Conservation (phyloP, 495 filamentous ascomycete genomes). For the Talaromyces trachyspermus region DNA sequence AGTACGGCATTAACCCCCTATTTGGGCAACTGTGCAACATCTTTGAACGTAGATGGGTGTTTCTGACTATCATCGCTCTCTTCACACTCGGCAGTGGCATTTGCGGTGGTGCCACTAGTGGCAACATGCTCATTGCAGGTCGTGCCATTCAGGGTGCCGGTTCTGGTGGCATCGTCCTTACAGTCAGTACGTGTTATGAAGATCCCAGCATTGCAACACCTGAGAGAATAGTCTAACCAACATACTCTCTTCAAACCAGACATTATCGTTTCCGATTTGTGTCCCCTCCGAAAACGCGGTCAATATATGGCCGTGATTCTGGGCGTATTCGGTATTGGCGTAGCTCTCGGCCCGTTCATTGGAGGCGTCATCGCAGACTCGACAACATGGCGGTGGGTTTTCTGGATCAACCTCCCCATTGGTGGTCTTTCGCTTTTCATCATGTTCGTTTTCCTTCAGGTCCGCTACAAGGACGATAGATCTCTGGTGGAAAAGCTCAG, state of each 20-base stretch:
- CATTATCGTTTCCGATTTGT: not conserved
- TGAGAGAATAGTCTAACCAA: not conserved
- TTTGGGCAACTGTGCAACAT: constrained; percentile 69
- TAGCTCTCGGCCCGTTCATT: constrained; percentile 29
- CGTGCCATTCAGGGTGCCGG: constrained; percentile 77
- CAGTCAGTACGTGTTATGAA: constrained; percentile 66
- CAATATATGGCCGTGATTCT: constrained; percentile 36
- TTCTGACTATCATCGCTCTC: constrained; percentile 60
- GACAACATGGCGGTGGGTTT: constrained; percentile 32
- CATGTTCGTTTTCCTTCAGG: no score
- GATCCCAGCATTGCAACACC: not conserved
- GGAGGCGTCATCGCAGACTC: constrained; percentile 31
- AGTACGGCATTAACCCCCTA: constrained; percentile 41
- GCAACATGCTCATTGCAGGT: constrained; percentile 65
- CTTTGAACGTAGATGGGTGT: constrained; percentile 65
- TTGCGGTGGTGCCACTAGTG: constrained; percentile 48
- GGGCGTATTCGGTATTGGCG: constrained; percentile 13
- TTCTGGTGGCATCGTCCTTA: constrained; percentile 68
- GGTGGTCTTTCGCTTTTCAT: no score
- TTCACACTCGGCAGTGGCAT: constrained; percentile 74
- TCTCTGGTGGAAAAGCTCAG: constrained; percentile 24
- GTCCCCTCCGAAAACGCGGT: constrained; percentile 21
- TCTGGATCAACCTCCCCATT: constrained; percentile 16
- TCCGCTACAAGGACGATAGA: constrained; percentile 7
- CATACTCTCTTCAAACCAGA: not conserved